These are phyloP conservation scores for Pichiaceae sp. DNA, from an alignment of 1,139 yeast genomes.

Conservation along the genomic window DNA sequence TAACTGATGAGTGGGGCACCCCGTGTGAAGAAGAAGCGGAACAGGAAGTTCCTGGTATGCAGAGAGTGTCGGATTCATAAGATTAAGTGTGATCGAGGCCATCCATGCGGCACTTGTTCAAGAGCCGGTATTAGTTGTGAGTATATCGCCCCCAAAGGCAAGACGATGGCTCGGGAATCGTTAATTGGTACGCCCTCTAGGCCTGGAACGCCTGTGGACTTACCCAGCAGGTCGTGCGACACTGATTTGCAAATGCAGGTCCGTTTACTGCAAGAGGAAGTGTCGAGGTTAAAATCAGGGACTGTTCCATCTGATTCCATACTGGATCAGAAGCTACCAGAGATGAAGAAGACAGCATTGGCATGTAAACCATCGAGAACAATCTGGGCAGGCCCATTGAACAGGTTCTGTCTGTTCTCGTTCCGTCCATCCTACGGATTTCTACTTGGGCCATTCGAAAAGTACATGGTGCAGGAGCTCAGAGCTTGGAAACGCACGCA, in stretches of 20 bases:
- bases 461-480: neutral
- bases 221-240: too few species aligned
- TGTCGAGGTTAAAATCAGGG: too few species aligned
- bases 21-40: conserved; percentile 1
- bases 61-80: conserved; percentile 7
- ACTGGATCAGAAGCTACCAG: conserved; percentile 1
- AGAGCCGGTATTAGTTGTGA: conserved; percentile 1
- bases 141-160: neutral
- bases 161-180: neutral
- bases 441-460: too few species aligned
- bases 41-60: conserved; percentile 8
- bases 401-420: neutral
- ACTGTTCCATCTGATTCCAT: too few species aligned
- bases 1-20: neutral
- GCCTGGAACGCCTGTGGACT: too few species aligned
- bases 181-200: too few species aligned
- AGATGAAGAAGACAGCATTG: neutral
- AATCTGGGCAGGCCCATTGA: neutral
- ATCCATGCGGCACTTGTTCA: conserved; percentile 8
- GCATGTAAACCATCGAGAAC: conserved; percentile 2
- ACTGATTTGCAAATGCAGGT: too few species aligned
- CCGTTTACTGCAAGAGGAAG: too few species aligned
- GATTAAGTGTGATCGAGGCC: conserved; percentile 7
- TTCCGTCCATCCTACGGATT: neutral
- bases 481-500: neutral